Conservation (phyloP, 2,329 filamentous ascomycete species). For the Ambrosiella xylebori region DNA sequence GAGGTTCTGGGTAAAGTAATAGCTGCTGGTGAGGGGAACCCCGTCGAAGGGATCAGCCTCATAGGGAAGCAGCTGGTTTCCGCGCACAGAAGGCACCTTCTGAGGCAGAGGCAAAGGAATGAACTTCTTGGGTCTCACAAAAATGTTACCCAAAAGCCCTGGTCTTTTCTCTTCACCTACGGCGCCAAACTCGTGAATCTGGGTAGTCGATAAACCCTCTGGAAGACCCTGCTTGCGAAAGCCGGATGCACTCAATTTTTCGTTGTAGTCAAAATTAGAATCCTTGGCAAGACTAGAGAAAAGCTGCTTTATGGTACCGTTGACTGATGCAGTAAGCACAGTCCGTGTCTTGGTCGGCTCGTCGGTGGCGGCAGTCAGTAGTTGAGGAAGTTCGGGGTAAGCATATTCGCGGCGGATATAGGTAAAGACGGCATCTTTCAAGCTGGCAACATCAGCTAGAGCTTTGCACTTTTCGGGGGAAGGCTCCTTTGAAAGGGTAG, state of each 20-base stretch:
- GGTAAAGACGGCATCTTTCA: constrained; percentile 36
- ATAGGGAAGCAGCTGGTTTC: constrained; percentile 35
- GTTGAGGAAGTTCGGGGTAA: constrained; percentile 22
- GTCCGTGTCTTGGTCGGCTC: constrained; percentile 19
- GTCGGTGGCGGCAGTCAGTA: not conserved
- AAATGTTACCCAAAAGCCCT: constrained; percentile 55
- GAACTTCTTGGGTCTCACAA: constrained; percentile 21
- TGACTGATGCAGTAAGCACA: constrained; percentile 62
- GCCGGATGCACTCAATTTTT: constrained; percentile 20
- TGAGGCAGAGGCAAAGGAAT: constrained; percentile 41
- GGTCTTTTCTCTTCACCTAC: constrained; percentile 19
- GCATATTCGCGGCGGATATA: constrained; percentile 44
- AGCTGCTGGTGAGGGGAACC: constrained; percentile 33
- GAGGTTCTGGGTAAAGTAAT: constrained; percentile 50
- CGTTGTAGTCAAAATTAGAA: constrained; percentile 15
- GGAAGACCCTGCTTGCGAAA: constrained; percentile 53
- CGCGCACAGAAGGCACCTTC: constrained; percentile 51
- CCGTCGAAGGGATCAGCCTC: constrained; percentile 38
- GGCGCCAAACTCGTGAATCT: constrained; percentile 23
- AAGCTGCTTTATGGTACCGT: constrained; percentile 56
- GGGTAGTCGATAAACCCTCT: constrained; percentile 44
- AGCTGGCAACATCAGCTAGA: constrained; percentile 4
- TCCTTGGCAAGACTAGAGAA: constrained; percentile 60
- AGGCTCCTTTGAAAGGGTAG: constrained; percentile 18
- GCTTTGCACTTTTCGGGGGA: constrained; percentile 12